Conservation (phyloP, 164 flowering plant genomes). For the Kingdonia uniflora region DNA sequence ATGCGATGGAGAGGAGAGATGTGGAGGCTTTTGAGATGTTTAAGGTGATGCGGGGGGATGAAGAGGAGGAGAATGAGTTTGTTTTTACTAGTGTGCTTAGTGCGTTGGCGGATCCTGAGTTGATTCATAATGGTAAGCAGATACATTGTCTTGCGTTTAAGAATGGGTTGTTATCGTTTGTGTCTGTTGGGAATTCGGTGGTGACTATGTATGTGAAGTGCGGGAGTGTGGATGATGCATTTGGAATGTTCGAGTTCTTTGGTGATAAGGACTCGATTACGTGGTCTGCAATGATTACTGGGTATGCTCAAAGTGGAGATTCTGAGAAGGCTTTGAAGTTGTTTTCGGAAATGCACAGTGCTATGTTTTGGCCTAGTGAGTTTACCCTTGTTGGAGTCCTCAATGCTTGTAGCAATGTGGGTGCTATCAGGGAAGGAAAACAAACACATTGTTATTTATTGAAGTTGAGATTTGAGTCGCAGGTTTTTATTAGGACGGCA, state of each 20-base stretch:
- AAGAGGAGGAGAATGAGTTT: slow-evolving; percentile 42
- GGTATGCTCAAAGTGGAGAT: slow-evolving; percentile 61
- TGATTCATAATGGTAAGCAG: slow-evolving; percentile 1
- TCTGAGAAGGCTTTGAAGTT: slow-evolving; percentile 43
- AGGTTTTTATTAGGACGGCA: slow-evolving; percentile 52
- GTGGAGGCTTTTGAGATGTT: slow-evolving; percentile 41
- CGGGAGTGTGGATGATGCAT: slow-evolving; percentile 46
- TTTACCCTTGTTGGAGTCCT: slow-evolving; percentile 79
- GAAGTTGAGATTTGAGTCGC: slow-evolving; percentile 56
- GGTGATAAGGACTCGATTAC: slow-evolving; percentile 58
- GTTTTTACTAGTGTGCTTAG: slow-evolving; percentile 60
- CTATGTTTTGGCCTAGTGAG: slow-evolving; percentile 54
- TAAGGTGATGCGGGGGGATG: slow-evolving; percentile 24
- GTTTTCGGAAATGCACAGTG: slow-evolving; percentile 51
- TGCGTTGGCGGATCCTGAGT: slow-evolving; percentile 27
- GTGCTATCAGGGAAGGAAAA: slow-evolving; percentile 41
- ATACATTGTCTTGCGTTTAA: background rate
- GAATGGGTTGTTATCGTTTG: background rate
- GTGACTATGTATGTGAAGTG: slow-evolving; percentile 70
- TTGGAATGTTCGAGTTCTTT: slow-evolving; percentile 29
- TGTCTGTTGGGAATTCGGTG: slow-evolving; percentile 14
- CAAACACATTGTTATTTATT: slow-evolving; percentile 54
- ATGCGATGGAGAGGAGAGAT: slow-evolving; percentile 35
- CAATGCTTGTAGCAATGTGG: slow-evolving; percentile 60
- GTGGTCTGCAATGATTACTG: slow-evolving; percentile 91